A percentile compares a stretch with the other conserved stretches of the same genome.
phyloP scores from a whole-genome alignment of 2,329 filamentous ascomycete species.

The Fulvia fulva region DNA sequence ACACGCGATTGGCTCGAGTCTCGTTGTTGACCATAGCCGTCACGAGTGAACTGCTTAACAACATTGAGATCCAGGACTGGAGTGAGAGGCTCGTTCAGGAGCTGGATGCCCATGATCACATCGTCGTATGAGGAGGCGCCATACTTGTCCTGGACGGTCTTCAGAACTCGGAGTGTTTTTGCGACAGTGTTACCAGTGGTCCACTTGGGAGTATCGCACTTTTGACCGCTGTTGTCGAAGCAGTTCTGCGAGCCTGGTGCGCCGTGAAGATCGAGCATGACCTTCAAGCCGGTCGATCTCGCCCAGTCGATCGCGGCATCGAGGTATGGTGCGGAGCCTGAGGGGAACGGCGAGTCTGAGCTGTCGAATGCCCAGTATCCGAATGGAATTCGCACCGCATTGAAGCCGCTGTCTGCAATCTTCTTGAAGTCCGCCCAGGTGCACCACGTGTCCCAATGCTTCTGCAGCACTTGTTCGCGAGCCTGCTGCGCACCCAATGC shows the following conservation, averaged over 20 bases:
- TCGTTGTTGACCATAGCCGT: constrained; percentile 47
- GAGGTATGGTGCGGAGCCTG: constrained; percentile 51
- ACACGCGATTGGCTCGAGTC: constrained; percentile 29
- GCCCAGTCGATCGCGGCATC: constrained; percentile 57
- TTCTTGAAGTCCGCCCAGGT: constrained; percentile 52
- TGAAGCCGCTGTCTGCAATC: constrained; percentile 55
- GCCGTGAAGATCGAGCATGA: constrained; percentile 58
- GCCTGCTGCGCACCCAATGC: constrained; percentile 47
- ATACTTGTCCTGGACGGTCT: constrained; percentile 56
- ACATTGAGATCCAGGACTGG: constrained; percentile 44
- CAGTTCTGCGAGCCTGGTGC: constrained; percentile 56
- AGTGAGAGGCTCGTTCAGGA: constrained; percentile 55
- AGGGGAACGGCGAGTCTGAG: constrained; percentile 47
- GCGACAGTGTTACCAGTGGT: constrained; percentile 46
- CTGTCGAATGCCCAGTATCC: constrained; percentile 59
- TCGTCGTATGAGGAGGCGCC: constrained; percentile 51
- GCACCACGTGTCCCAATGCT: constrained; percentile 52
- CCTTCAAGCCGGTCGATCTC: constrained; percentile 48
- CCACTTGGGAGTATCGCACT: constrained; percentile 41
- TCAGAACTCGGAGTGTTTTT: constrained; percentile 55
- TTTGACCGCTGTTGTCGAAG: constrained; percentile 59
- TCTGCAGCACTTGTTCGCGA: constrained; percentile 40
- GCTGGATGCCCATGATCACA: constrained; percentile 55
- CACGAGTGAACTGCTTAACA: constrained; percentile 53
- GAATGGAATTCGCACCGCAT: constrained; percentile 56